These are phyloP conservation scores for Scheffersomyces ergatensis DNA, from an alignment of 805 yeast species.

Conservation along the genomic window DNA sequence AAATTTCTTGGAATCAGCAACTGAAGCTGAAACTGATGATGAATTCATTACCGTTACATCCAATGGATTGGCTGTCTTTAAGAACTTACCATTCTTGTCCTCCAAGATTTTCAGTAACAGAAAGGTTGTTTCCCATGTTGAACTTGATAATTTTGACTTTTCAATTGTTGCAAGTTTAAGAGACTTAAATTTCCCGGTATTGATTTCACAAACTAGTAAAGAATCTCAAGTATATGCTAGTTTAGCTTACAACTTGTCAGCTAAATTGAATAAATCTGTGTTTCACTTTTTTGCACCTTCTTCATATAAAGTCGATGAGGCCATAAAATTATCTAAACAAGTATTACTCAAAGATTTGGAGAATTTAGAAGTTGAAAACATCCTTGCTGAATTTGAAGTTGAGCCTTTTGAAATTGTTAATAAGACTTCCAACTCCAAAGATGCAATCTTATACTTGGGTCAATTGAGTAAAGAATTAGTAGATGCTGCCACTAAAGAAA, in stretches of 20 bases:
- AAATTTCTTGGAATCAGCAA: slow-evolving; percentile 19
- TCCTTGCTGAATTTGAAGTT: slow-evolving; percentile 20
- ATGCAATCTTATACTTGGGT: slow-evolving; percentile 65
- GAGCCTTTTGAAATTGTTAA: slow-evolving; percentile 30
- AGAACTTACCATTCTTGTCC: slow-evolving; percentile 58
- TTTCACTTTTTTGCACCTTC: slow-evolving; percentile 63
- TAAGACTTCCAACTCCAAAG: slow-evolving; percentile 35
- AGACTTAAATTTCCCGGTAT: slow-evolving; percentile 60
- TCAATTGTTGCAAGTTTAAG: slow-evolving; percentile 69
- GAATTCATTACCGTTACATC: slow-evolving; percentile 48
- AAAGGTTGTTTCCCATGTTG: slow-evolving; percentile 60
- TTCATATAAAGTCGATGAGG: slow-evolving; percentile 9
- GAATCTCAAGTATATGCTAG: slow-evolving; percentile 49
- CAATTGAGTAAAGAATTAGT: slow-evolving; percentile 46
- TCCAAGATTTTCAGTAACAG: slow-evolving; percentile 29
- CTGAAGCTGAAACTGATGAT: slow-evolving; percentile 9
- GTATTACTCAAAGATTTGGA: slow-evolving; percentile 14
- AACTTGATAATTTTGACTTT: slow-evolving; percentile 60
- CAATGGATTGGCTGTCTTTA: slow-evolving; percentile 51
- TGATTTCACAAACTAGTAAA: slow-evolving; percentile 61
- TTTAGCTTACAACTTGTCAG: slow-evolving; percentile 59
- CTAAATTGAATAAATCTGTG: slow-evolving; percentile 50
- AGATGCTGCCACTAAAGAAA: slow-evolving; percentile 31
- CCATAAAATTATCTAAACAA: slow-evolving; percentile 10
- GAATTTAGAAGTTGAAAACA: slow-evolving; percentile 17